A percentile compares a stretch with the other conserved stretches of the same genome.
Evolutionary conservation across 2,329 filamentous ascomycete genomes (phyloP).

Genomic region (Grosmannia penicillata): DNA sequence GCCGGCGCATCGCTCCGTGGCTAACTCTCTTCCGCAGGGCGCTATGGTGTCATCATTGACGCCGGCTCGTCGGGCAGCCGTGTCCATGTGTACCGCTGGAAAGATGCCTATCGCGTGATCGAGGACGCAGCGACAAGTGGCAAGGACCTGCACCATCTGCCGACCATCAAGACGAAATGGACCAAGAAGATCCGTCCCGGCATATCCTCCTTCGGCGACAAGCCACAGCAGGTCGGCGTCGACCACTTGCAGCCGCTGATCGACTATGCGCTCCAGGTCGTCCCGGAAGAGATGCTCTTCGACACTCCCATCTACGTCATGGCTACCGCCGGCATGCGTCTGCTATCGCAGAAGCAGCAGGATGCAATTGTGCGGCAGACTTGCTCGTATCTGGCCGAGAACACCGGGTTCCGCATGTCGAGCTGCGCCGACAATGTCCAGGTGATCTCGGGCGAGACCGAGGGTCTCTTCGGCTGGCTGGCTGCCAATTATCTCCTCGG

Average conservation of each 20-base stretch:
- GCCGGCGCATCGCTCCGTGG: too few species aligned
- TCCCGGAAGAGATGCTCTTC: slow-evolving; percentile 60
- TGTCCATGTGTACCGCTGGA: slow-evolving; percentile 88
- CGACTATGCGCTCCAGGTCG: slow-evolving; percentile 63
- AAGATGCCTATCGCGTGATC: slow-evolving; percentile 55
- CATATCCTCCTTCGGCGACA: slow-evolving; percentile 76
- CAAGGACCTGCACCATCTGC: slow-evolving; percentile 52
- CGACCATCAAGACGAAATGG: slow-evolving; percentile 71
- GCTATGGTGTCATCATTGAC: slow-evolving; percentile 92
- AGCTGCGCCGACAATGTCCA: slow-evolving; percentile 83
- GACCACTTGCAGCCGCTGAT: slow-evolving; percentile 71
- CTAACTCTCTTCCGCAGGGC: slow-evolving; percentile 27
- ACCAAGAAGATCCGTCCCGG: slow-evolving; percentile 91
- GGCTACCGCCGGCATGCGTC: slow-evolving; percentile 87
- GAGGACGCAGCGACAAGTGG: slow-evolving; percentile 43
- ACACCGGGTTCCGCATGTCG: slow-evolving; percentile 72
- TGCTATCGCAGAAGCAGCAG: slow-evolving; percentile 63
- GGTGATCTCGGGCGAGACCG: slow-evolving; percentile 88
- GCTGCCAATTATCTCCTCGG: slow-evolving; percentile 91
- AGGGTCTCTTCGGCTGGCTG: slow-evolving; percentile 94
- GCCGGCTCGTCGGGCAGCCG: slow-evolving; percentile 95
- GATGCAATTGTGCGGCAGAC: slow-evolving; percentile 59
- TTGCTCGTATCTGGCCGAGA: slow-evolving; percentile 64
- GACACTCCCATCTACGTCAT: slow-evolving; percentile 90
- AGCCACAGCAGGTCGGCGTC: slow-evolving; percentile 59